Percentiles rank a stretch among this genome's conserved stretches.
These are phyloP conservation scores for Pachysolen tannophilus DNA, from an alignment of 805 yeast genomes.

Conservation along the genomic window DNA sequence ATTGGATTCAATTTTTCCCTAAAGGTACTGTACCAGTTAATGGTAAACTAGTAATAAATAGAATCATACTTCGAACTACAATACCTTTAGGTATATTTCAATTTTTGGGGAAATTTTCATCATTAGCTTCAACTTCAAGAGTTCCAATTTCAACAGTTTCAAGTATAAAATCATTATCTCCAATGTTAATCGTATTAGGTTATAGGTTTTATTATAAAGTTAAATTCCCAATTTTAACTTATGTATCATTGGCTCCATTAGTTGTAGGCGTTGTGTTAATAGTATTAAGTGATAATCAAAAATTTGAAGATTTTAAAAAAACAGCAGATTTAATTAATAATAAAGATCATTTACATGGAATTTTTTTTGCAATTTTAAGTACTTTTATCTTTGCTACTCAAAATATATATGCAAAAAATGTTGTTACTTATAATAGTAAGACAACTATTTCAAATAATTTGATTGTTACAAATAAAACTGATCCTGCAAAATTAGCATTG, in stretches of 20 bases:
- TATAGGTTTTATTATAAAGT: constrained; percentile 47
- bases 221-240: constrained; percentile 39
- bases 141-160: constrained; percentile 66
- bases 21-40: constrained; percentile 43
- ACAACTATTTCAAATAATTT: constrained; percentile 10
- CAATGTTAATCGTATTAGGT: constrained; percentile 48
- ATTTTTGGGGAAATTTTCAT: constrained; percentile 54
- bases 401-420: constrained; percentile 78
- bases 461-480: constrained; percentile 8
- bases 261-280: constrained; percentile 45
- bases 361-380: constrained; percentile 59
- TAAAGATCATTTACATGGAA: constrained; percentile 42
- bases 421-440: constrained; percentile 45
- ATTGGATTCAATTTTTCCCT: constrained; percentile 35
- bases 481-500: constrained; percentile 21
- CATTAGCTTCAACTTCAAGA: constrained; percentile 55
- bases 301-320: too few species aligned
- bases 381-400: constrained; percentile 76
- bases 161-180: constrained; percentile 61
- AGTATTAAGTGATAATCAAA: constrained; percentile 27
- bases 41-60: constrained; percentile 17
- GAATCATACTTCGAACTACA: constrained; percentile 37
- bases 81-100: constrained; percentile 62
- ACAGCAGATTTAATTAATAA: too few species aligned
- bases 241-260: constrained; percentile 43